Percentiles rank a stretch among this genome's conserved stretches.
phyloP scores from a whole-genome alignment of 169 alveolate species.

The Haemoproteus tartakovskyi region DNA sequence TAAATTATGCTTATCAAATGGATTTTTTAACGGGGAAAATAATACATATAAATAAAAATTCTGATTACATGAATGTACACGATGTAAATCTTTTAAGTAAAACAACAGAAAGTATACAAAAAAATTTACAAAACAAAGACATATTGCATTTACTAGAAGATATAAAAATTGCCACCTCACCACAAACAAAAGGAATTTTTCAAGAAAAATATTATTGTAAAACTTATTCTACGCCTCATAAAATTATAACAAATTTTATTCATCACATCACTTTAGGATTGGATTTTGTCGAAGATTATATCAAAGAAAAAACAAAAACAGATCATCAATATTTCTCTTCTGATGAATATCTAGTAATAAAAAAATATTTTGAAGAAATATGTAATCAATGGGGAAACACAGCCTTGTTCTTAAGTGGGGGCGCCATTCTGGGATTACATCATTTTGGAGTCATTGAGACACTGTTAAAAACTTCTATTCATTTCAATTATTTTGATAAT shows the following conservation, averaged over 20 bases:
- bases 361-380: slow-evolving; percentile 34
- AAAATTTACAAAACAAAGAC: slow-evolving; percentile 11
- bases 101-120: slow-evolving; percentile 35
- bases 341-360: slow-evolving; percentile 39
- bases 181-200: slow-evolving; percentile 28
- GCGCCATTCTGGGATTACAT: slow-evolving; percentile 72
- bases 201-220: slow-evolving; percentile 62
- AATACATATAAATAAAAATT: slow-evolving; percentile 40
- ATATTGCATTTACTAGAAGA: slow-evolving; percentile 37
- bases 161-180: slow-evolving; percentile 57
- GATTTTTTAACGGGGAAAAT: slow-evolving; percentile 50
- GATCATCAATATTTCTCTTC: slow-evolving; percentile 15
- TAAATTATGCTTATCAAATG: slow-evolving; percentile 52
- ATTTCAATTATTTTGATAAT: slow-evolving; percentile 17
- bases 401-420: slow-evolving; percentile 75
- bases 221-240: slow-evolving; percentile 56
- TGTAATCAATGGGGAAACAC: slow-evolving; percentile 71
- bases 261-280: slow-evolving; percentile 25
- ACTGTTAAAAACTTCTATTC: slow-evolving; percentile 42
- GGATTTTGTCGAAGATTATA: slow-evolving; percentile 37
- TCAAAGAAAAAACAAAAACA: slow-evolving; percentile 22
- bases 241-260: slow-evolving; percentile 37
- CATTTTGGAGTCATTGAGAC: slow-evolving; percentile 73
- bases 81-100: slow-evolving; percentile 59
- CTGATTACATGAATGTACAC: slow-evolving; percentile 43